These are phyloP conservation scores for Chaetomidium leptoderma DNA, from an alignment of 495 filamentous ascomycete species.

Conservation along the genomic window DNA sequence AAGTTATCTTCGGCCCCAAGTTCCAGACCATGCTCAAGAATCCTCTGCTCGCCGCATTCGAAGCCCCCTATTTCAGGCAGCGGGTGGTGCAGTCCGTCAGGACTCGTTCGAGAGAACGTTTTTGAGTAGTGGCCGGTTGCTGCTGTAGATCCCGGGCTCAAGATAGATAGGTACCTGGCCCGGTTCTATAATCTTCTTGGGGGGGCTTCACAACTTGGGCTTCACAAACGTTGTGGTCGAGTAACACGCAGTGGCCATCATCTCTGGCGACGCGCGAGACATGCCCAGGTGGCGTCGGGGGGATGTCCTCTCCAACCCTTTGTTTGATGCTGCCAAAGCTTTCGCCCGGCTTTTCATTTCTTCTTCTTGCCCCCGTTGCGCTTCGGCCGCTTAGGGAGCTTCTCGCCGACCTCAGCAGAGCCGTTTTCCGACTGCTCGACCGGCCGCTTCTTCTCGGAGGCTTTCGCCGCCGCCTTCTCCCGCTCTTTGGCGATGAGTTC, in stretches of 20 bases:
- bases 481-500: constrained; percentile 47
- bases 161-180: too few species aligned
- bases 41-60: too few species aligned
- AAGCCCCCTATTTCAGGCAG: too few species aligned
- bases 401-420: constrained; percentile 12
- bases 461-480: constrained; percentile 39
- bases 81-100: too few species aligned
- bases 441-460: constrained; percentile 37
- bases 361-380: constrained; percentile 31
- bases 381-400: constrained; percentile 25
- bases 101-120: too few species aligned
- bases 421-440: constrained; percentile 27
- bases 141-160: too few species aligned
- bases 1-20: too few species aligned
- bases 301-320: background rate
- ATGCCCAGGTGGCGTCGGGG: background rate
- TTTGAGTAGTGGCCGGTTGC: too few species aligned
- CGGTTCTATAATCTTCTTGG: too few species aligned
- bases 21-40: too few species aligned
- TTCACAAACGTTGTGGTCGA: background rate
- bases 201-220: background rate
- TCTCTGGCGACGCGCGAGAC: background rate
- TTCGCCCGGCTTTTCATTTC: constrained; percentile 11
- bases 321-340: background rate
- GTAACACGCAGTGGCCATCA: background rate